Percentiles rank a stretch among this genome's conserved stretches.
Evolutionary conservation across 257 asterid species (phyloP).

Genomic region (Linaria vulgaris): DNA sequence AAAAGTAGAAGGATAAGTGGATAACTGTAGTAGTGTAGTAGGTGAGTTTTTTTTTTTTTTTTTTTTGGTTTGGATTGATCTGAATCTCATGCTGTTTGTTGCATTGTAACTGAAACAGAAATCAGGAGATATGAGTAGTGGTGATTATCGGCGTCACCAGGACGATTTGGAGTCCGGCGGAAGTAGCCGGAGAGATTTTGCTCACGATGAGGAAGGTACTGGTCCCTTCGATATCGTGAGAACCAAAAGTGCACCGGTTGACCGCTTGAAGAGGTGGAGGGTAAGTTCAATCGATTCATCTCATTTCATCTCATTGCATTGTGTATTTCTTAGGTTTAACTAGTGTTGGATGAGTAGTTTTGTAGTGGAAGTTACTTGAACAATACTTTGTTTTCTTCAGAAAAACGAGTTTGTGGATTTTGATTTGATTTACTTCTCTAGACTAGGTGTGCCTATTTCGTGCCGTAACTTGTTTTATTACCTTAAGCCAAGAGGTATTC

Average conservation of each 20-base stretch:
- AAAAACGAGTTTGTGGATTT: too few species aligned
- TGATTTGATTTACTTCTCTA: slow-evolving; percentile 5
- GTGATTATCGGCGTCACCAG: slow-evolving; percentile 60
- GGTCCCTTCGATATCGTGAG: slow-evolving; percentile 72
- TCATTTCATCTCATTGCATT: too few species aligned
- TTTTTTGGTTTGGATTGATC: too few species aligned
- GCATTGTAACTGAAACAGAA: slow-evolving; percentile 28
- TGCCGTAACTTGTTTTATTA: slow-evolving; percentile 2
- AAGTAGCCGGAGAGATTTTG: slow-evolving; percentile 23
- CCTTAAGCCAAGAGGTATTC: not conserved
- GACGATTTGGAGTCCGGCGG: slow-evolving; percentile 63
- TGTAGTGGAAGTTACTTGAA: not conserved
- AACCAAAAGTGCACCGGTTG: slow-evolving; percentile 77
- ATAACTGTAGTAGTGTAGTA: too few species aligned
- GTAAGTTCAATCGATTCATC: slow-evolving; percentile 41
- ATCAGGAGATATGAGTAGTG: slow-evolving; percentile 34
- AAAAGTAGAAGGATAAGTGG: too few species aligned
- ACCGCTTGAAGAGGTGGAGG: slow-evolving; percentile 82
- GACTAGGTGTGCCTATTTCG: not conserved
- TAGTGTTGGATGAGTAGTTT: too few species aligned
- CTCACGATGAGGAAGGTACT: slow-evolving; percentile 44
- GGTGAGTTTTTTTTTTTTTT: too few species aligned
- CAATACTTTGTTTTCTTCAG: not conserved
- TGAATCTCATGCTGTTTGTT: slow-evolving; percentile 6
- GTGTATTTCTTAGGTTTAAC: too few species aligned